Evolutionary conservation across 139 green algal genomes (phyloP).

Genomic region (Tetraselmis striata): DNA sequence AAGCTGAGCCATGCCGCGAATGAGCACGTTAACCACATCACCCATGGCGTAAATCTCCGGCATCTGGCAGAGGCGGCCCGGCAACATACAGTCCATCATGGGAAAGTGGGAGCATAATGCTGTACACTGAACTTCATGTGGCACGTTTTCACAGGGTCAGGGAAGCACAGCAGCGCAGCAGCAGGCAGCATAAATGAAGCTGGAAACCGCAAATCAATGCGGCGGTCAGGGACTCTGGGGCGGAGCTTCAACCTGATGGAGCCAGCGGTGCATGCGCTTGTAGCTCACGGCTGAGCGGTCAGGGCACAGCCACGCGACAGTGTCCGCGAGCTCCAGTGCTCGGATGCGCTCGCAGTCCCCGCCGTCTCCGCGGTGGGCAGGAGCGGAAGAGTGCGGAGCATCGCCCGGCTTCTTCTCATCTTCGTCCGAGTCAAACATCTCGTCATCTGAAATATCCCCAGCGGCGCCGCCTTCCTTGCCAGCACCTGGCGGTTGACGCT

Average conservation of each 20-base stretch:
- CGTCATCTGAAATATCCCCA: background rate
- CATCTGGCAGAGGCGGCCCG: background rate
- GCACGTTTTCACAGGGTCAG: too few relatives aligned
- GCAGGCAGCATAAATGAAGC: too few relatives aligned
- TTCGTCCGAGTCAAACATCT: background rate
- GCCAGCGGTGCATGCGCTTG: background rate
- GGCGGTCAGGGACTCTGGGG: too few relatives aligned
- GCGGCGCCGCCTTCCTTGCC: too few relatives aligned
- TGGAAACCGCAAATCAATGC: too few relatives aligned
- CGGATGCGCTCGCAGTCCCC: background rate
- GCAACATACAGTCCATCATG: too few relatives aligned
- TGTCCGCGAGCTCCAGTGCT: background rate
- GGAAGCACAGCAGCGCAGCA: too few relatives aligned
- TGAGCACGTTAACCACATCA: background rate
- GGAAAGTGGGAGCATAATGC: too few relatives aligned
- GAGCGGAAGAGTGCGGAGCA: background rate
- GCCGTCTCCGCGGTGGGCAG: background rate
- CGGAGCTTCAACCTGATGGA: background rate
- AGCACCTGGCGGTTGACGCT: background rate
- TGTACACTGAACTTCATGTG: too few relatives aligned
- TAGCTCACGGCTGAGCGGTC: background rate
- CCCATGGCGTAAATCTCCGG: background rate
- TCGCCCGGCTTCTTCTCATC: background rate
- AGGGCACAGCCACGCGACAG: background rate
- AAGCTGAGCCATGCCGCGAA: background rate